These are phyloP conservation scores for Patellifolia procumbens DNA, from an alignment of 179 eudicot species.

Conservation along the genomic window DNA sequence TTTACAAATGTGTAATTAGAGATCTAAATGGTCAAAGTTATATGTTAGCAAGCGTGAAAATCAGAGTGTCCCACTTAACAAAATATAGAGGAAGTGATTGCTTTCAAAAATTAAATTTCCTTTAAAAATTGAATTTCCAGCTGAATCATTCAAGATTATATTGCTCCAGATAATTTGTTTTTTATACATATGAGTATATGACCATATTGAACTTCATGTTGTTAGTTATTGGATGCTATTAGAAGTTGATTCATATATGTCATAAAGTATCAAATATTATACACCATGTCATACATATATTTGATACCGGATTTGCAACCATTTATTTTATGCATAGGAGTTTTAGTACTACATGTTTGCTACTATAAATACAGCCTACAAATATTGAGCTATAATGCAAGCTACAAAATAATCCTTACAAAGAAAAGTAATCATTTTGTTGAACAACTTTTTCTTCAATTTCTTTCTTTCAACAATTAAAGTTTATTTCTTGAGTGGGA, in stretches of 20 bases:
- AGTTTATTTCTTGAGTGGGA: not conserved
- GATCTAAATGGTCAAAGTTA: too few species aligned
- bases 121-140: not conserved
- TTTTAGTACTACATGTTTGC: not conserved
- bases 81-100: too few species aligned
- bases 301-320: conserved; percentile 1
- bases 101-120: too few species aligned
- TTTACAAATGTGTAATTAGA: too few species aligned
- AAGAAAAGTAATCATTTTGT: not conserved
- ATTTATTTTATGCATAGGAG: not conserved
- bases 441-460: not conserved
- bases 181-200: not conserved
- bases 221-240: not conserved
- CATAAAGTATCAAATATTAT: not conserved
- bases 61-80: too few species aligned
- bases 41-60: too few species aligned
- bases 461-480: not conserved
- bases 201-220: too few species aligned
- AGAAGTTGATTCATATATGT: conserved; percentile 7
- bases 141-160: not conserved
- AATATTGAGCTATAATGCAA: not conserved
- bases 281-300: conserved; percentile 6
- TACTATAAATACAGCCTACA: not conserved
- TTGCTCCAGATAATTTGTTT: not conserved
- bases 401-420: not conserved